Conservation (phyloP, 768 basidiomycete species). For the Collybia mongolica region DNA sequence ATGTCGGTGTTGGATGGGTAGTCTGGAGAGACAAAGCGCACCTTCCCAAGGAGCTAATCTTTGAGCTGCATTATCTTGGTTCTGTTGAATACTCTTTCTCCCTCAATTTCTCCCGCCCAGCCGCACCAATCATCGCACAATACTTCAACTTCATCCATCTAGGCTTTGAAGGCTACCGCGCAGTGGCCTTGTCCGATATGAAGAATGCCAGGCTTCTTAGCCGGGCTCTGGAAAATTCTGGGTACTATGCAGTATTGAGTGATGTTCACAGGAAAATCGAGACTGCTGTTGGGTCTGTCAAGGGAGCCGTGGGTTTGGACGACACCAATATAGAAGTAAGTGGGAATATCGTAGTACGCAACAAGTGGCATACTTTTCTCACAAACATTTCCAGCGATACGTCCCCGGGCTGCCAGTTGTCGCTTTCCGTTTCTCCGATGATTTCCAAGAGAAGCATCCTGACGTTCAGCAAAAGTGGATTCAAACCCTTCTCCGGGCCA, state of each 20-base stretch:
- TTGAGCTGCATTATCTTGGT: constrained; percentile 61
- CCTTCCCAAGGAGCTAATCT: constrained; percentile 70
- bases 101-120: constrained; percentile 61
- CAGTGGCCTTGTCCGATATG: constrained; percentile 46
- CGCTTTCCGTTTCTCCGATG: constrained; percentile 60
- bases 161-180: constrained; percentile 56
- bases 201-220: constrained; percentile 64
- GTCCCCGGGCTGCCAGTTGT: constrained; percentile 64
- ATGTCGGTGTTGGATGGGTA: constrained; percentile 68
- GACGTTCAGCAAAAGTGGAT: constrained; percentile 61
- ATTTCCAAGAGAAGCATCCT: constrained; percentile 53
- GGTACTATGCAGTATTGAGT: constrained; percentile 52
- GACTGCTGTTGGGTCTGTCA: constrained; percentile 27
- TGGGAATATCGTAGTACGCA: not conserved
- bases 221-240: constrained; percentile 56
- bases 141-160: constrained; percentile 66
- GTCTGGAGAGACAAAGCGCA: constrained; percentile 63
- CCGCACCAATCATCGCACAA: constrained; percentile 62
- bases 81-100: constrained; percentile 76
- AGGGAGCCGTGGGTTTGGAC: constrained; percentile 36
- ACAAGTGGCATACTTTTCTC: not conserved
- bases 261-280: constrained; percentile 47
- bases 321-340: constrained; percentile 59
- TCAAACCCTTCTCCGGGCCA: constrained; percentile 44
- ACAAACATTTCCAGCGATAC: constrained; percentile 38